Base-by-base conservation (phyloP, 2,329 filamentous ascomycete species). In the Parastagonospora avenae region DNA sequence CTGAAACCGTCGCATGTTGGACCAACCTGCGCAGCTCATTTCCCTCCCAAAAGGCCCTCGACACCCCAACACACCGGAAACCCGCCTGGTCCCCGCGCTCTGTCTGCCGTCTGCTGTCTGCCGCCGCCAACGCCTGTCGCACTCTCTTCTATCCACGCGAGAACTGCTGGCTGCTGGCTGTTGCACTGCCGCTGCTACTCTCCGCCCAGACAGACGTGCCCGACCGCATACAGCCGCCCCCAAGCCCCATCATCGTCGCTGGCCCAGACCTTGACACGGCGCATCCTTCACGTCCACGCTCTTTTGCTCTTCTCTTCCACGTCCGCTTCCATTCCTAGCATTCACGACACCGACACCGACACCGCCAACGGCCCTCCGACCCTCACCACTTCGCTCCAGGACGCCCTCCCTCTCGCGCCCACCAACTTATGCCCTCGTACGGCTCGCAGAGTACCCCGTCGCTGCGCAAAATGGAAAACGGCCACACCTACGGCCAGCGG, bases 381-480 rank as follows among this genome's bases (percentile, higher is more conserved):
- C 24, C 28, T 37, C n/a, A 33, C 48, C 8, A 24, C 44, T 36
- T 30, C 10, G 16, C 45, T 33, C 35, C 39, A 40, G 14, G 27
- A 39, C 30, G 31, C 11, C 41, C 40, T 32, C 37, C 38, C 40
- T 42, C 29, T 12, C 48, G 89, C 85, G 85, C 84, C 81, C 82
- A n/a, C 45, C 50, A 39, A 48, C 55, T 54, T 41, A 91, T 91
- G 88, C 88, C 85, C 79, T 80, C 83, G 59, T 90, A 90, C 87
- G 85, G 85, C 73, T 89, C 87, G 61, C 77, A 87, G 55, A 80
- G 83, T 72, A 90, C 88, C 68, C 88, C 89, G 67, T 92, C 89
- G 63, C 79, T 91, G 70, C 81, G 79, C 77, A 92, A 91, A 86
- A 91, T 91, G 89, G 89, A 92, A 80, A 81, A 85, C 73, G 75